These are phyloP conservation scores for Hymenoscyphus fructigenus DNA, from an alignment of 2,329 filamentous ascomycete species.

Conservation along the genomic window DNA sequence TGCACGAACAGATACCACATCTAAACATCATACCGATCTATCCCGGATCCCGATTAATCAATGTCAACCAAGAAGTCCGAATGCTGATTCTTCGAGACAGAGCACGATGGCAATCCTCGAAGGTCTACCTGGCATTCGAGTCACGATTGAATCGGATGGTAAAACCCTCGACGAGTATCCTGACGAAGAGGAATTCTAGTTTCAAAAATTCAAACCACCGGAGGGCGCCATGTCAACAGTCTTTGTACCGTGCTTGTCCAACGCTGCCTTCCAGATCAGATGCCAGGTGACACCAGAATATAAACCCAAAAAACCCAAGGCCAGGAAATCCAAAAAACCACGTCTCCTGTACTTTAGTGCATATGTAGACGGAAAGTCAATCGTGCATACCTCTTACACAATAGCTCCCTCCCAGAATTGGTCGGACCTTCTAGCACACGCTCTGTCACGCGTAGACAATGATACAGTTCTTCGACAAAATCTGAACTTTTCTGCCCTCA, in stretches of 20 bases:
- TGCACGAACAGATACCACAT: too few relatives aligned
- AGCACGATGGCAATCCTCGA: conserved; percentile 28
- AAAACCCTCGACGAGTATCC: conserved; percentile 24
- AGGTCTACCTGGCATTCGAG: conserved; percentile 24
- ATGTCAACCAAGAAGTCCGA: not conserved
- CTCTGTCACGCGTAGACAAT: not conserved
- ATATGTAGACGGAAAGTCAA: conserved; percentile 20
- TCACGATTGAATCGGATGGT: conserved; percentile 23
- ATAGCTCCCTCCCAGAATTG: not conserved
- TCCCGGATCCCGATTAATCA: too few relatives aligned
- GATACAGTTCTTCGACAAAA: not conserved
- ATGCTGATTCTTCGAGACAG: not conserved
- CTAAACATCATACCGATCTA: not conserved
- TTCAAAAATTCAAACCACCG: conserved; percentile 8
- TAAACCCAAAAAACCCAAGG: too few relatives aligned
- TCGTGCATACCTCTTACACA: not conserved
- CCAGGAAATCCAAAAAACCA: not conserved
- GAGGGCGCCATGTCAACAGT: conserved; percentile 11
- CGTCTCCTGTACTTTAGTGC: conserved; percentile 13
- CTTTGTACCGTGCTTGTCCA: conserved; percentile 24
- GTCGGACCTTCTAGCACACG: too few relatives aligned
- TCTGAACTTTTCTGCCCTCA: not conserved
- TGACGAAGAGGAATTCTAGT: conserved; percentile 19
- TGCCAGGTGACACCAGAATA: conserved; percentile 13
- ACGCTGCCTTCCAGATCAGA: conserved; percentile 22